Percentiles rank a stretch among this genome's conserved stretches.
Evolutionary conservation across 176 grass and related monocot genomes (phyloP).

Genomic region (Cocos nucifera): DNA sequence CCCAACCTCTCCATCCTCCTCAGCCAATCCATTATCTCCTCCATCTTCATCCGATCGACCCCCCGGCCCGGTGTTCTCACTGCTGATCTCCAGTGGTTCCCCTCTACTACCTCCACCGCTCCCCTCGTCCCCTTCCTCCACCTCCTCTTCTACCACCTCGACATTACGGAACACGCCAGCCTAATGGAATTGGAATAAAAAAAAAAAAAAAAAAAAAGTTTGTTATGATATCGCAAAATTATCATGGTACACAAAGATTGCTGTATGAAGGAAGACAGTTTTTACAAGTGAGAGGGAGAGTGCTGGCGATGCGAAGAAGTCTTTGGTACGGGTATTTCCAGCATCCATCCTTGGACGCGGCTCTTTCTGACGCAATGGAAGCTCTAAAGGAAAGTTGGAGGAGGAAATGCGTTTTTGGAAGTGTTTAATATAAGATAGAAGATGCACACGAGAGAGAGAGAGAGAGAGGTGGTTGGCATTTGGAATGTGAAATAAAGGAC

Average conservation of each 20-base stretch:
- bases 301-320: conserved; percentile 67
- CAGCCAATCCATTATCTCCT: conserved; percentile 18
- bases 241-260: neutral
- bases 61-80: conserved; percentile 39
- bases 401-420: conserved; percentile 1
- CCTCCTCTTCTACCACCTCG: conserved; percentile 21
- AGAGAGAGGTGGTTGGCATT: neutral
- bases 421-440: conserved; percentile 6
- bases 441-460: conserved; percentile 2
- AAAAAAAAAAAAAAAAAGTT: neutral
- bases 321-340: conserved; percentile 34
- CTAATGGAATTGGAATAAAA: conserved; percentile 15
- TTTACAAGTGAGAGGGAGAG: conserved; percentile 87
- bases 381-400: neutral
- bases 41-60: conserved; percentile 17
- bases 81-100: conserved; percentile 32
- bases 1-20: conserved; percentile 8
- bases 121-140: conserved; percentile 31
- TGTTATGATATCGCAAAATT: neutral
- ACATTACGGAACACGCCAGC: conserved; percentile 52
- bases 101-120: conserved; percentile 3
- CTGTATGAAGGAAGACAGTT: neutral
- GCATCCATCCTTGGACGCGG: conserved; percentile 29
- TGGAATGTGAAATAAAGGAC: conserved; percentile 45
- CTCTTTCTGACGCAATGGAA: no score